These are phyloP conservation scores for Aureobasidium sp. DNA, from an alignment of 2,329 filamentous ascomycete genomes.

Conservation along the genomic window DNA sequence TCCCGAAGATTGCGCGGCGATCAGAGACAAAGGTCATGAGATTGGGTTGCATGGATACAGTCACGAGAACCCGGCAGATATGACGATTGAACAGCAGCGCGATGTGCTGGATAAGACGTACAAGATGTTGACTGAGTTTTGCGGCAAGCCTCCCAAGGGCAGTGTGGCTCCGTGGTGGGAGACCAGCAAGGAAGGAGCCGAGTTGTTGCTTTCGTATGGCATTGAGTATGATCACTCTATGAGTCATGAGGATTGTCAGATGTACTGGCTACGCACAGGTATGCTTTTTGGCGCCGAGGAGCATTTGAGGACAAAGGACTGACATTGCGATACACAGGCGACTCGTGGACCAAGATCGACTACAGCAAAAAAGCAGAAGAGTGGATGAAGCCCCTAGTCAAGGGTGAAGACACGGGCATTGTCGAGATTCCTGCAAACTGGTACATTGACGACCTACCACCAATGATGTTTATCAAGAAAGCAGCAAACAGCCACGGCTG, in stretches of 20 bases:
- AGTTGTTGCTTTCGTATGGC: slow-evolving; percentile 55
- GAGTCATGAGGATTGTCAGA: slow-evolving; percentile 54
- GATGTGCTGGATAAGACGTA: slow-evolving; percentile 67
- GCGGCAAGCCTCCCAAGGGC: slow-evolving; percentile 59
- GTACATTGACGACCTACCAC: slow-evolving; percentile 44
- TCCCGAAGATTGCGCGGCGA: slow-evolving; percentile 51
- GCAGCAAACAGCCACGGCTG: slow-evolving; percentile 54
- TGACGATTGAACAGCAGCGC: slow-evolving; percentile 64
- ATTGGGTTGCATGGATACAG: slow-evolving; percentile 59
- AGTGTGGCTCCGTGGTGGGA: slow-evolving; percentile 67
- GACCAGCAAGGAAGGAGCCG: slow-evolving; percentile 56
- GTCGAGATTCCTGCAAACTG: slow-evolving; percentile 52
- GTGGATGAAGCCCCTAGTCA: slow-evolving; percentile 58
- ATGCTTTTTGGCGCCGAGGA: slow-evolving; percentile 48
- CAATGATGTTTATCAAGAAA: slow-evolving; percentile 61
- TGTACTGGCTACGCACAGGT: slow-evolving; percentile 50
- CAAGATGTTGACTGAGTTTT: slow-evolving; percentile 58
- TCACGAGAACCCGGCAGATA: slow-evolving; percentile 62
- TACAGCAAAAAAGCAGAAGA: slow-evolving; percentile 51
- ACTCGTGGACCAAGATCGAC: slow-evolving; percentile 59
- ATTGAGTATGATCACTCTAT: slow-evolving; percentile 63
- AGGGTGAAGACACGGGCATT: slow-evolving; percentile 48
- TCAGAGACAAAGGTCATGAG: slow-evolving; percentile 56
- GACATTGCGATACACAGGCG: slow-evolving; percentile 29
- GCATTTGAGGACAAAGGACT: slow-evolving; percentile 45